These are phyloP conservation scores for Cadophora sp. DNA, from an alignment of 2,329 filamentous ascomycete genomes.

Conservation along the genomic window DNA sequence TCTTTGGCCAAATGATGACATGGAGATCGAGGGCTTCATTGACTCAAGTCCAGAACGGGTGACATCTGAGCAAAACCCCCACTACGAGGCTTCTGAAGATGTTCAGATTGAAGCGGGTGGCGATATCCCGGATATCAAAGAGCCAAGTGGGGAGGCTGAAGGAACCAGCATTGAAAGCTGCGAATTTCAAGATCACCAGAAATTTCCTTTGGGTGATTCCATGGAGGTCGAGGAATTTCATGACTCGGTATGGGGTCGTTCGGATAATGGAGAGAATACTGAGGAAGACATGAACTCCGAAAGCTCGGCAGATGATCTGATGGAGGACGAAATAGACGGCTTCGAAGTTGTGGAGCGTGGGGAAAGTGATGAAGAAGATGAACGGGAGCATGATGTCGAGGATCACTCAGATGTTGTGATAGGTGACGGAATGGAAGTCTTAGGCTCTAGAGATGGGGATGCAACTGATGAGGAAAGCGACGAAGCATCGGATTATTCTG, in stretches of 20 bases:
- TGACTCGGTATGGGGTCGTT: background rate
- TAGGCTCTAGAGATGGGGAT: background rate
- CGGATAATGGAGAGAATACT: background rate
- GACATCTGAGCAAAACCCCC: too few relatives aligned
- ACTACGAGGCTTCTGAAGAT: too few relatives aligned
- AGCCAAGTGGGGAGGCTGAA: background rate
- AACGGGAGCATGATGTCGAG: background rate
- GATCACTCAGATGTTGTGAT: background rate
- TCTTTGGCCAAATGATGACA: background rate
- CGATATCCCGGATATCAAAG: background rate
- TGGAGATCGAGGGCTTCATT: background rate
- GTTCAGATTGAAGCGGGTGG: too few relatives aligned
- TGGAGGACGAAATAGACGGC: background rate
- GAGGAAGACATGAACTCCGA: background rate
- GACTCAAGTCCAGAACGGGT: background rate
- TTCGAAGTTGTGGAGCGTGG: too few relatives aligned
- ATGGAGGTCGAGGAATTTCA: background rate
- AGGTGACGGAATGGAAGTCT: background rate
- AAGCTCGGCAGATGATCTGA: background rate
- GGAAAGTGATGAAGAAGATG: background rate
- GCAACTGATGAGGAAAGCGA: background rate
- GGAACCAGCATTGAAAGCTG: background rate
- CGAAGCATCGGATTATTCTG: background rate
- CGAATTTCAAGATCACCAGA: background rate
- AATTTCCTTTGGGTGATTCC: background rate